Evolutionary conservation across 306 rosid genomes (phyloP), one percentile per base, ranked within the genome.

Genomic region (Elaeagnus macrophylla): DNA sequence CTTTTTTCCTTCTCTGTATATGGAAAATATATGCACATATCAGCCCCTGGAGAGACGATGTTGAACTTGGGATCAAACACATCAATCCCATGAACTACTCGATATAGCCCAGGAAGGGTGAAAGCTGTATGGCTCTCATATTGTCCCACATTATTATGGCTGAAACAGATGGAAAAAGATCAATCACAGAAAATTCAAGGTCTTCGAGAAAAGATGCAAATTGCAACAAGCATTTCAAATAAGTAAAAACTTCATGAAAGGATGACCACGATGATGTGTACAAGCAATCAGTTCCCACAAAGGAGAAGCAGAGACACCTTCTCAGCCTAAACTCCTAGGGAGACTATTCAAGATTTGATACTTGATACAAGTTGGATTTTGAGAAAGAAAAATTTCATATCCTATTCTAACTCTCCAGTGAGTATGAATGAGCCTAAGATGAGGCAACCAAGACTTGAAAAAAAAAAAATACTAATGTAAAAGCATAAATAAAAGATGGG

Each of bases 61-160:
- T 91, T 86, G 79, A 91, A 91, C 95, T 91, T 91, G 56, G 97
- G 93, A 74, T 91, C 99, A 67, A 91, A 86, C 51, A 87, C 96
- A 78, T 91, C 79, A 73, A 91, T 80, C 53, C 99, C 99, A 40
- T 91, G 95, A 56, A 91, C 96, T 52, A 91, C 99, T 71, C 93
- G 79, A 19, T 86, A 91, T 12, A 82, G 83, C 55, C 94, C 95
- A 16, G 96, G 96, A 73, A 91, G 95, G 56, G 96, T 91, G 70
- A 86, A 91, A 43, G 85, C 76, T 45, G 74, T 41, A 75, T 86
- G 97, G 80, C 94, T 91, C 80, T 91, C 96, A 57, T 86, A 91
- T 72, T 91, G 96, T 42, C 96, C 99, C 51, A 91, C 79, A 14
- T 91, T 91, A 67, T 84, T 82, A 13, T 45, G 49, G 49, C 49